A percentile compares a stretch with the other conserved stretches of the same genome.
phyloP scores from a whole-genome alignment of 306 rosid species.

The Begonia masoniana region DNA sequence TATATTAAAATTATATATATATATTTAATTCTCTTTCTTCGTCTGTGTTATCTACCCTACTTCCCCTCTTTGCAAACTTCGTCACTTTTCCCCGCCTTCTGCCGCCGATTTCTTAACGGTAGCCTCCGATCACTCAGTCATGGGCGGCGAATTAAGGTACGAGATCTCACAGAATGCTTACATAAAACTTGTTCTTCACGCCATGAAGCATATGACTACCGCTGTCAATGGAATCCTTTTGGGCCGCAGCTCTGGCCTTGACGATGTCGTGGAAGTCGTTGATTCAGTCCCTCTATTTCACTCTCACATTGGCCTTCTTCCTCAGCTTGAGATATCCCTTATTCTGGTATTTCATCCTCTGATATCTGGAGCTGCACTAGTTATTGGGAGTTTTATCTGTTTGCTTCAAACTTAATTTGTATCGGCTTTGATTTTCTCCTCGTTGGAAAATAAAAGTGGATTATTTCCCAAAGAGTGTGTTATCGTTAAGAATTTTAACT shows the following conservation, averaged over 20 bases:
- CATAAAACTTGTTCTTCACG: constrained; percentile 70
- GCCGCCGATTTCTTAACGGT: background rate
- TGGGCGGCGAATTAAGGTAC: constrained; percentile 60
- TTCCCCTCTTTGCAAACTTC: background rate
- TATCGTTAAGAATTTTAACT: too few species aligned
- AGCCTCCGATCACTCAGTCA: constrained; percentile 15
- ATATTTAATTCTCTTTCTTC: too few species aligned
- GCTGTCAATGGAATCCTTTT: constrained; percentile 81
- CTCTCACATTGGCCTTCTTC: constrained; percentile 80
- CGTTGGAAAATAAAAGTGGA: background rate
- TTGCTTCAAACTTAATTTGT: background rate
- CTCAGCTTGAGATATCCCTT: constrained; percentile 94
- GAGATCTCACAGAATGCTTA: constrained; percentile 80
- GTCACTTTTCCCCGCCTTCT: background rate
- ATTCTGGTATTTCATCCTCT: constrained; percentile 34
- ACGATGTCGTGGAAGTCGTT: constrained; percentile 54
- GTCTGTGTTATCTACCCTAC: too few species aligned
- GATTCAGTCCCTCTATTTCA: constrained; percentile 96
- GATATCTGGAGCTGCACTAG: background rate
- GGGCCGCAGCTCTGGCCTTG: constrained; percentile 61
- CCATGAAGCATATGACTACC: constrained; percentile 70
- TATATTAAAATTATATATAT: too few species aligned
- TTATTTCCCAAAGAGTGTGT: background rate
- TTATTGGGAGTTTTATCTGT: background rate
- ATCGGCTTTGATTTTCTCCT: background rate